Evolutionary conservation across 2,329 filamentous ascomycete genomes (phyloP).

Genomic region (Pleoardoris graminearum): DNA sequence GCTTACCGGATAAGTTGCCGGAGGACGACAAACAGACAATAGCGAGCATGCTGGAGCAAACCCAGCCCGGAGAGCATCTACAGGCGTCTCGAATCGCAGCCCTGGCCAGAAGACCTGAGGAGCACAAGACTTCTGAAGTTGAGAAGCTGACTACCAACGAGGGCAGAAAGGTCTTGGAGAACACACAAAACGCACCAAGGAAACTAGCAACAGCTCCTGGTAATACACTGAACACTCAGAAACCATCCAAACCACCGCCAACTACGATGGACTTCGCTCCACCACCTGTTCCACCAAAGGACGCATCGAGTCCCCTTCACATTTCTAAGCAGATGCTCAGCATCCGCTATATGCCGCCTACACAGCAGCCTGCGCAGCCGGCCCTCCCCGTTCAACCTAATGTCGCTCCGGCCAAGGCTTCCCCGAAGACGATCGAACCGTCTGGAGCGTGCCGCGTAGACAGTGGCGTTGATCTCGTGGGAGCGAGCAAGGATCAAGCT

Average conservation of each 20-base stretch:
- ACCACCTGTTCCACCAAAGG: neutral
- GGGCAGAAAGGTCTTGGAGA: conserved; percentile 7
- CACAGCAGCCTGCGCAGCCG: too few relatives aligned
- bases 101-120: neutral
- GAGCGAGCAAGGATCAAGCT: conserved; percentile 7
- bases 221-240: neutral
- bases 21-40: conserved; percentile 27
- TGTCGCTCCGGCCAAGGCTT: neutral
- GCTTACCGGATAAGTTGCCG: conserved; percentile 15
- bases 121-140: conserved; percentile 3
- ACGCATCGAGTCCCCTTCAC: neutral
- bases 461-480: conserved; percentile 16
- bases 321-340: conserved; percentile 22
- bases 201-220: neutral
- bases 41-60: conserved; percentile 23
- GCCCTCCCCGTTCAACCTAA: neutral
- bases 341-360: conserved; percentile 11
- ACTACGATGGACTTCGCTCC: neutral
- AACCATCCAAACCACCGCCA: neutral
- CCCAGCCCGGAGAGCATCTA: conserved; percentile 18
- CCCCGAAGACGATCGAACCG: neutral
- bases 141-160: conserved; percentile 9
- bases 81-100: neutral
- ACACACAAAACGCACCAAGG: neutral
- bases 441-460: conserved; percentile 8